Evolutionary conservation across 1,139 yeast species (phyloP).

Genomic region (Diutina siamensis): DNA sequence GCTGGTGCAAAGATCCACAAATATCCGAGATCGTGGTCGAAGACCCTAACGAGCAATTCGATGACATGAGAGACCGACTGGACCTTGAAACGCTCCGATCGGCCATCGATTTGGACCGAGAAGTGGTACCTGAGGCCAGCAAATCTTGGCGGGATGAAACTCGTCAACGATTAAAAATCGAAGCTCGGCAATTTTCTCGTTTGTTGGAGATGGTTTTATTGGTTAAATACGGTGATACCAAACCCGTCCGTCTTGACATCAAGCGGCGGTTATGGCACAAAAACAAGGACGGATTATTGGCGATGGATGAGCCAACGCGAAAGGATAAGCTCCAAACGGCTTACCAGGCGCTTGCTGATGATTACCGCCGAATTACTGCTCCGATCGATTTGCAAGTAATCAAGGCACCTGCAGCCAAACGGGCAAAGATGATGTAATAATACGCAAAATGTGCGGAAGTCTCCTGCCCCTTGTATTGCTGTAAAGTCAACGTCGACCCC

Average conservation of each 20-base stretch:
- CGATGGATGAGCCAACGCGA: conserved; percentile 49
- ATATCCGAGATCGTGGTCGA: conserved; percentile 82
- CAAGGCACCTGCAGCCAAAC: conserved; percentile 1
- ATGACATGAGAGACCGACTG: conserved; percentile 75
- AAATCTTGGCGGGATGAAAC: conserved; percentile 32
- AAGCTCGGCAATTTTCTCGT: conserved; percentile 66
- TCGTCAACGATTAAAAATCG: conserved; percentile 44
- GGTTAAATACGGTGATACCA: conserved; percentile 20
- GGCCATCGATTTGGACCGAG: conserved; percentile 14
- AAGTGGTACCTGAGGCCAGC: conserved; percentile 16
- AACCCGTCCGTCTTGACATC: conserved; percentile 45
- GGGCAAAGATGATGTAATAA: not conserved
- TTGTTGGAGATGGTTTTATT: conserved; percentile 66
- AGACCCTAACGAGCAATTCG: conserved; percentile 91
- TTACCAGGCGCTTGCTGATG: conserved; percentile 54
- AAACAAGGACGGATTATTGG: conserved; percentile 66
- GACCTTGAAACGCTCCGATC: conserved; percentile 47
- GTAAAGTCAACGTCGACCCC: not conserved
- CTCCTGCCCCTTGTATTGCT: not conserved
- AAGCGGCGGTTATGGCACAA: conserved; percentile 65
- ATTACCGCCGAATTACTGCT: conserved; percentile 47
- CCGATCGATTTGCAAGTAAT: conserved; percentile 19
- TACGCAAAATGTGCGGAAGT: not conserved
- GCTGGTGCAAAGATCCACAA: conserved; percentile 41
- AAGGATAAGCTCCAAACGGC: conserved; percentile 69